Conservation (phyloP, 2,329 filamentous ascomycete genomes). For the Stromatinia cepivora region DNA sequence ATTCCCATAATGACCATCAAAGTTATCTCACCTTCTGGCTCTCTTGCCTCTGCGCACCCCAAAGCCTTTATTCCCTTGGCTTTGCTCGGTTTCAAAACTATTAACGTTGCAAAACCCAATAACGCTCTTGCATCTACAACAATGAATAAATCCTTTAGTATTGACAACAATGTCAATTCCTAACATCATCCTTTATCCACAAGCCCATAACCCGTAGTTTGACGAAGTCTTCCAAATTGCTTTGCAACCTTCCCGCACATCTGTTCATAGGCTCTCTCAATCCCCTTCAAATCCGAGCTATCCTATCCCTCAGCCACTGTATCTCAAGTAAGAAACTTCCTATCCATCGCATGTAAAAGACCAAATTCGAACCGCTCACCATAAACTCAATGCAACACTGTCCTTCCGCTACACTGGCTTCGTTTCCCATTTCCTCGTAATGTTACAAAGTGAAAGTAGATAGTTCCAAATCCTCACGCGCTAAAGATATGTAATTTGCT, state of each 20-base stretch:
- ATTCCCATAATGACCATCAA: no score
- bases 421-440: neutral
- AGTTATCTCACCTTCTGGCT: no score
- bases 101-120: no score
- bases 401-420: neutral
- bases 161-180: no score
- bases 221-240: no score
- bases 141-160: no score
- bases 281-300: neutral
- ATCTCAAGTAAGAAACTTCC: neutral
- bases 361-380: neutral
- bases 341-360: neutral
- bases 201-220: neutral
- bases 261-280: neutral
- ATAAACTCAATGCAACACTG: neutral
- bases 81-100: no score
- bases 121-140: no score
- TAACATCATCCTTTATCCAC: no score
- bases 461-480: neutral
- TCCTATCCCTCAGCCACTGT: fast-evolving
- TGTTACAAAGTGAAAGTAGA: neutral
- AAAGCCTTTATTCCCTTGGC: no score
- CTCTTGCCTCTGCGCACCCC: no score
- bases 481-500: neutral
- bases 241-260: neutral